Evolutionary conservation across 2,329 filamentous ascomycete genomes (phyloP).

Genomic region (Cercospora sp.): DNA sequence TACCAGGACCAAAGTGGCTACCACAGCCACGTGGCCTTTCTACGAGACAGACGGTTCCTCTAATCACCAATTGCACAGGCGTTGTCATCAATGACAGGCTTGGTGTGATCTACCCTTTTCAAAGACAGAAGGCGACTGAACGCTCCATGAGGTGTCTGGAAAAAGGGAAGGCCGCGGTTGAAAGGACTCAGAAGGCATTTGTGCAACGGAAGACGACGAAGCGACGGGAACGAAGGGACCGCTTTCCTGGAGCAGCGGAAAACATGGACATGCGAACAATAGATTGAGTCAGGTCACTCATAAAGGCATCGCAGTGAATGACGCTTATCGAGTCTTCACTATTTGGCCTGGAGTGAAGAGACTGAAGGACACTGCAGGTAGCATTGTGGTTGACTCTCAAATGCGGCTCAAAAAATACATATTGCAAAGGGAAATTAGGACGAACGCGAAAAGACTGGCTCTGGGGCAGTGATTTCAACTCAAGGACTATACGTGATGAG

Average conservation of each 20-base stretch:
- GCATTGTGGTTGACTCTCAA: background rate
- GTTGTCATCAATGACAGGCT: background rate
- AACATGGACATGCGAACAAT: background rate
- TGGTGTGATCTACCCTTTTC: background rate
- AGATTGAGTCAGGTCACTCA: background rate
- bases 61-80: background rate
- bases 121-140: background rate
- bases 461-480: constrained; percentile 58
- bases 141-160: background rate
- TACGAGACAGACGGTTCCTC: background rate
- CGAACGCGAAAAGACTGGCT: constrained; percentile 50
- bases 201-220: background rate
- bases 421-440: background rate
- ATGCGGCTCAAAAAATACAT: background rate
- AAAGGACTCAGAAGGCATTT: background rate
- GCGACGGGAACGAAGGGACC: background rate
- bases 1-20: background rate
- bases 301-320: background rate
- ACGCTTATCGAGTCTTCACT: background rate
- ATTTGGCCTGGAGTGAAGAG: background rate
- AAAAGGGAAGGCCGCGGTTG: background rate
- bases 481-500: constrained; percentile 54
- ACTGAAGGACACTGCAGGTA: background rate
- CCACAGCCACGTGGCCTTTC: background rate
- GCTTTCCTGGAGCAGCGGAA: background rate